Conservation (phyloP, 805 yeast species). For the Myxozyma monticola region DNA sequence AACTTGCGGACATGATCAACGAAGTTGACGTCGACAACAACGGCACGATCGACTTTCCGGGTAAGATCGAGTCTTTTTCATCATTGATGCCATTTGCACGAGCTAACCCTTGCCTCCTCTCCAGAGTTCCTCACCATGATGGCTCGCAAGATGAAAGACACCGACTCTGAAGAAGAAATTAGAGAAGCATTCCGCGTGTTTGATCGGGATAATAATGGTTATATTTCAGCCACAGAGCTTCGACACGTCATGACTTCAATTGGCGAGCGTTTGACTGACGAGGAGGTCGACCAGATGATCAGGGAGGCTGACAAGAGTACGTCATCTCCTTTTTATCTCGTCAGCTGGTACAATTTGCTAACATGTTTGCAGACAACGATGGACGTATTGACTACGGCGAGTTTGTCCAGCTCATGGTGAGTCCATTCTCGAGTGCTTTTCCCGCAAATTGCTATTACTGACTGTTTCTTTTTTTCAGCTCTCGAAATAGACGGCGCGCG, state of each 20-base stretch:
- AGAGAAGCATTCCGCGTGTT: conserved; percentile 98
- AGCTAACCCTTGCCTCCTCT: no score
- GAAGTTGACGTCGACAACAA: conserved; percentile 96
- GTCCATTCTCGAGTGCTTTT: no score
- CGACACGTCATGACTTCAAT: conserved; percentile 96
- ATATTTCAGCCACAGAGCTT: conserved; percentile 93
- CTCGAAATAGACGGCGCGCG: conserved; percentile 17
- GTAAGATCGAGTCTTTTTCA: no score
- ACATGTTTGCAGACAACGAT: conserved; percentile 54
- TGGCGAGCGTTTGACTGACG: conserved; percentile 94
- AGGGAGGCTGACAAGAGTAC: conserved; percentile 86
- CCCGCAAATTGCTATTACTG: no score
- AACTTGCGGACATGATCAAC: conserved; percentile 93
- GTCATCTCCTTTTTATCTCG: background rate
- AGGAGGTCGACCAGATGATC: conserved; percentile 96
- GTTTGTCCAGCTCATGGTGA: conserved; percentile 76
- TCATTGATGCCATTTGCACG: background rate
- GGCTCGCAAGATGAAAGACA: conserved; percentile 93
- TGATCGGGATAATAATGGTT: conserved; percentile 91
- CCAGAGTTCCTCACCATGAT: conserved; percentile 75
- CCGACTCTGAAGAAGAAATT: conserved; percentile 95
- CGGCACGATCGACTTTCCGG: conserved; percentile 77
- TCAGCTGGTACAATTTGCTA: background rate
- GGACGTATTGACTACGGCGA: conserved; percentile 97
- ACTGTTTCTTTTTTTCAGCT: conserved; percentile 1